Evolutionary conservation across 2,329 filamentous ascomycete species (phyloP).

Genomic region (Ambrosiella xylebori): DNA sequence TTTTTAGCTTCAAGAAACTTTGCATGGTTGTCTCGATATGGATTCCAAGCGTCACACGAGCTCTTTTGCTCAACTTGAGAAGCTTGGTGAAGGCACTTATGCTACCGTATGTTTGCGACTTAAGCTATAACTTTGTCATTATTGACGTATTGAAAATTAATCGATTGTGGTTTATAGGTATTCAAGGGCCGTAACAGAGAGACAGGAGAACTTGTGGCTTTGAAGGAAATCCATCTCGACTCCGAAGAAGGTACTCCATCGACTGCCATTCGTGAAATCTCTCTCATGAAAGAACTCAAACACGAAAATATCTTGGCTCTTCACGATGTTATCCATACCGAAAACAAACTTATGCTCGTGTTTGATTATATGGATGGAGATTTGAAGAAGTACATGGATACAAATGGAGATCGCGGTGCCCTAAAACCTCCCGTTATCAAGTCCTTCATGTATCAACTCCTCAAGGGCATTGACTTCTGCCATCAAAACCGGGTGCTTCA

Average conservation of each 20-base stretch:
- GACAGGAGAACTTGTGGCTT: conserved; percentile 85
- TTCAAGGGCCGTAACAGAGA: conserved; percentile 97
- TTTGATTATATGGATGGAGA: conserved; percentile 99
- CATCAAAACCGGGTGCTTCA: conserved; percentile 94
- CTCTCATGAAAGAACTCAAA: conserved; percentile 97
- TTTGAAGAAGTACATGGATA: conserved; percentile 97
- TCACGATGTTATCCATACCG: conserved; percentile 97
- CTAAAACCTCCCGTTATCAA: conserved; percentile 86
- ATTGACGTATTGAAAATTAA: neutral
- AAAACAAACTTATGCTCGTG: conserved; percentile 98
- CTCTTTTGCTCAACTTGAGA: conserved; percentile 98
- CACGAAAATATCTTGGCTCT: conserved; percentile 96
- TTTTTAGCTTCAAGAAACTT: neutral
- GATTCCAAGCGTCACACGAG: conserved; percentile 84
- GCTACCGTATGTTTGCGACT: conserved; percentile 52
- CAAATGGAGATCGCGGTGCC: conserved; percentile 71
- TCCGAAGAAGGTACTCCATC: conserved; percentile 95
- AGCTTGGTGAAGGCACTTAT: conserved; percentile 96
- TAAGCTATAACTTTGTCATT: neutral
- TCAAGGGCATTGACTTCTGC: conserved; percentile 92
- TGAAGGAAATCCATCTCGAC: conserved; percentile 98
- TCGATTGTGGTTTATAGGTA: conserved; percentile 37
- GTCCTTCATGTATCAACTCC: conserved; percentile 96
- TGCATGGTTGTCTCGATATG: conserved; percentile 35
- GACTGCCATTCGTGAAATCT: conserved; percentile 95